Conservation (phyloP, 164 flowering plant genomes). For the Vitis riparia region DNA sequence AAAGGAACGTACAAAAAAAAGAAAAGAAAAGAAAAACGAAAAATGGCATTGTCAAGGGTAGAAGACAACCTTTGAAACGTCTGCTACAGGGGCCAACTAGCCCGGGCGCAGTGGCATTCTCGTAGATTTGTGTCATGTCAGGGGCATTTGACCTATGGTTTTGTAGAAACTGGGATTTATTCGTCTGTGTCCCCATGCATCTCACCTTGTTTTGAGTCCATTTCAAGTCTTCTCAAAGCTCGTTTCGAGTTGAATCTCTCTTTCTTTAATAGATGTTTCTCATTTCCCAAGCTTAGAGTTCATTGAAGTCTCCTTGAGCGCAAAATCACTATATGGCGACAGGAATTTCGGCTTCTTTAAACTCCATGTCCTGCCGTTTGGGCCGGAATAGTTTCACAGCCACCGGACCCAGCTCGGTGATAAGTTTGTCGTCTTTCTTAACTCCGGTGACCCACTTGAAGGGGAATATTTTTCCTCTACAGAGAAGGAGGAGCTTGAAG, state of each 20-base stretch:
- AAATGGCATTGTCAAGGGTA: too few species aligned
- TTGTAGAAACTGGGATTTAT: too few species aligned
- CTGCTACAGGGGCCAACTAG: too few species aligned
- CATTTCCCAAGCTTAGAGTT: neutral
- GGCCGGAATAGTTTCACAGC: slow-evolving; percentile 7
- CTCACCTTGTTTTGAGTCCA: too few species aligned
- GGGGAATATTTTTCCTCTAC: neutral
- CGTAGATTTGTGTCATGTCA: too few species aligned
- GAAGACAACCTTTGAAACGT: too few species aligned
- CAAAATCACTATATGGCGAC: slow-evolving; percentile 29
- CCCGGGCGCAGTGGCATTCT: too few species aligned
- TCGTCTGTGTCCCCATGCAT: too few species aligned
- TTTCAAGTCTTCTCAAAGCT: too few species aligned
- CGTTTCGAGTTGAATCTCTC: neutral
- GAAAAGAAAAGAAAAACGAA: too few species aligned
- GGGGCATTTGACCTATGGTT: too few species aligned
- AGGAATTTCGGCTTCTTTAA: slow-evolving; percentile 24
- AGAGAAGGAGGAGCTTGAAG: neutral
- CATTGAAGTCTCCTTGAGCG: neutral
- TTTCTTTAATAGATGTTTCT: neutral
- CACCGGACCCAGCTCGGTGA: slow-evolving; percentile 15
- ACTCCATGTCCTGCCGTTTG: slow-evolving; percentile 12
- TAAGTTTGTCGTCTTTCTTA: neutral
- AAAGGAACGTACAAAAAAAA: too few species aligned
- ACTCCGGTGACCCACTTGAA: neutral